A percentile compares a stretch with the other conserved stretches of the same genome.
Conservation (phyloP, 768 basidiomycete species). For the Hygrophoropsis aurantiaca region DNA sequence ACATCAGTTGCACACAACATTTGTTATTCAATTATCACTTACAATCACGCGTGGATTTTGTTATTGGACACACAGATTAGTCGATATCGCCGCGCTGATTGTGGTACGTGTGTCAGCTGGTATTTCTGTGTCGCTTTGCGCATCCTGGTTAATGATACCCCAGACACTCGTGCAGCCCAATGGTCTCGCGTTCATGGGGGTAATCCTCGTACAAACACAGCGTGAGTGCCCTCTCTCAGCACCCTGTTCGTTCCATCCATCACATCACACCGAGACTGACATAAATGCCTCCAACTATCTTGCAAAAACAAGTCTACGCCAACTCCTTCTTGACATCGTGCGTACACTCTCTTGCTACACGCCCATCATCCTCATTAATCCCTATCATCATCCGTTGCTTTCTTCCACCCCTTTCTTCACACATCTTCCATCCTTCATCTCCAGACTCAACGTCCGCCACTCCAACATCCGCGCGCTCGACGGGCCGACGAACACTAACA, state of each 20-base stretch:
- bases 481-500: neutral
- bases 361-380: no score
- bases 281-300: no score
- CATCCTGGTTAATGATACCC: no score
- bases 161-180: slow-evolving; percentile 21
- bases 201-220: slow-evolving; percentile 23
- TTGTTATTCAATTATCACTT: no score
- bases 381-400: no score
- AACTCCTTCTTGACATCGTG: slow-evolving; percentile 30
- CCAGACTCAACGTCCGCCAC: slow-evolving; percentile 27
- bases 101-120: slow-evolving; percentile 14
- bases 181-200: slow-evolving; percentile 17
- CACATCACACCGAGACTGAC: neutral
- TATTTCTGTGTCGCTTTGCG: no score
- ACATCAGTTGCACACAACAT: no score
- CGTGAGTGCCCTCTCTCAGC: slow-evolving; percentile 16
- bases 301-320: slow-evolving; percentile 23
- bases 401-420: no score
- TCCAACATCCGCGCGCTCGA: slow-evolving; percentile 15
- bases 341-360: slow-evolving; percentile 3
- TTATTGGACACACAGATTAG: slow-evolving; percentile 16
- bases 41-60: no score
- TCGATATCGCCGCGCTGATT: slow-evolving; percentile 24
- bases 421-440: no score
- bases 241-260: no score